Evolutionary conservation across 2,329 filamentous ascomycete genomes (phyloP).

Genomic region (Talaromyces piceae): DNA sequence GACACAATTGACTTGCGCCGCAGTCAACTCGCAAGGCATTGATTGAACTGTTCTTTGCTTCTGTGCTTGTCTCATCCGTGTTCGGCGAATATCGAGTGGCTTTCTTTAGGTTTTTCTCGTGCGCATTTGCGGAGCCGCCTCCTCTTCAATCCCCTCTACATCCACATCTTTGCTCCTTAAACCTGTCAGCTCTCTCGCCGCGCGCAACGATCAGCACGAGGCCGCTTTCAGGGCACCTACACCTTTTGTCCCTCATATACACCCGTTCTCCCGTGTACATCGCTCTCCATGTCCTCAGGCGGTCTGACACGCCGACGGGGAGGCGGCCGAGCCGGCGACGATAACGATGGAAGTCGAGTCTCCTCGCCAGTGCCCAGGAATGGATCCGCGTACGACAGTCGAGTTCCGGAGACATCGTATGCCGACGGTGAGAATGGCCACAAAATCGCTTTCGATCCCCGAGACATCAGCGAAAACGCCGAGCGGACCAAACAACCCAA

Average conservation of each 20-base stretch:
- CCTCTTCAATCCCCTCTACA: constrained; percentile 6
- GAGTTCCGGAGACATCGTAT: constrained; percentile 70
- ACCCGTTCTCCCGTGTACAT: background rate
- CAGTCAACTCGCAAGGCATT: background rate
- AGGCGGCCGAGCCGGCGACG: constrained; percentile 52
- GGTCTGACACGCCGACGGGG: constrained; percentile 65
- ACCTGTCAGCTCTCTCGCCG: background rate
- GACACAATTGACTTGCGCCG: constrained; percentile 5
- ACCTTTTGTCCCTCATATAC: constrained; percentile 7
- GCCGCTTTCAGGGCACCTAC: no score
- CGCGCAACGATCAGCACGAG: constrained; percentile 4
- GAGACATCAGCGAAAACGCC: constrained; percentile 93
- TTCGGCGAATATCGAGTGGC: background rate
- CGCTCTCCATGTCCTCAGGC: constrained; percentile 53
- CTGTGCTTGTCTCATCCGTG: constrained; percentile 2
- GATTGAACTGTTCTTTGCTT: background rate
- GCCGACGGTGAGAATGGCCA: constrained; percentile 84
- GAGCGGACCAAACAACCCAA: constrained; percentile 98
- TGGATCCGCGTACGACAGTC: constrained; percentile 49
- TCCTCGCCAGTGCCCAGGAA: constrained; percentile 57
- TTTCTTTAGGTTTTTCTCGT: constrained; percentile 9
- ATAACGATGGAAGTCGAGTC: constrained; percentile 59
- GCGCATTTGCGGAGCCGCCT: constrained; percentile 10
- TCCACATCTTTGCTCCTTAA: background rate
- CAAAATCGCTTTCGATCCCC: constrained; percentile 95